Percentiles rank a stretch among this genome's conserved stretches.
Conservation (phyloP, 2,329 filamentous ascomycete species). For the Clonostachys chloroleuca region DNA sequence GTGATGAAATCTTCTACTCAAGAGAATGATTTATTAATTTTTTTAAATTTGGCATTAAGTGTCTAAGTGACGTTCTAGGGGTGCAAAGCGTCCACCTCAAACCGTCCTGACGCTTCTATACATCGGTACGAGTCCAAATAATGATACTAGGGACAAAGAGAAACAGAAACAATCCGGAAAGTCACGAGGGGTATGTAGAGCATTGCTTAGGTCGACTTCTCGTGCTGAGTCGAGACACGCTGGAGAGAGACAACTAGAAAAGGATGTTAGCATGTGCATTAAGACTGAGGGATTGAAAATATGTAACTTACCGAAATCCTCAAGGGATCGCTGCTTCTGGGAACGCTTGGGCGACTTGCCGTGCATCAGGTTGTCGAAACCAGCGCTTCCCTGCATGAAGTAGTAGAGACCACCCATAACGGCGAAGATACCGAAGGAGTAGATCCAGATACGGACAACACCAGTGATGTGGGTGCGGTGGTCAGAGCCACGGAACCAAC, state of each 20-base stretch:
- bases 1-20: too few species aligned
- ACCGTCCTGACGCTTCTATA: conserved; percentile 23
- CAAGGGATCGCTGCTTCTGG: conserved; percentile 77
- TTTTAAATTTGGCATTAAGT: conserved; percentile 31
- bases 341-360: conserved; percentile 79
- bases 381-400: conserved; percentile 73
- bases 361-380: conserved; percentile 92
- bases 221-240: conserved; percentile 87
- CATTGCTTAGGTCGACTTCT: conserved; percentile 68
- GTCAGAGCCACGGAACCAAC: conserved; percentile 62
- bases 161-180: conserved; percentile 24
- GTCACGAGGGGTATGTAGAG: conserved; percentile 27
- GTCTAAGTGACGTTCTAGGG: conserved; percentile 30
- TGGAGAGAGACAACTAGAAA: conserved; percentile 76
- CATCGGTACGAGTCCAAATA: conserved; percentile 28
- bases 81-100: conserved; percentile 27
- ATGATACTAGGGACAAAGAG: conserved; percentile 31
- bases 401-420: conserved; percentile 72
- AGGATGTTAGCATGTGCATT: conserved; percentile 40
- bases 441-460: conserved; percentile 86
- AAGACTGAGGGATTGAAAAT: neutral
- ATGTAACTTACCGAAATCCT: conserved; percentile 77
- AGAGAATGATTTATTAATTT: conserved; percentile 1
- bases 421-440: conserved; percentile 86
- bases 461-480: conserved; percentile 73